Percentiles rank a stretch among this genome's conserved stretches.
Conservation (phyloP, 805 yeast genomes). For the Huiozyma sinensis region DNA sequence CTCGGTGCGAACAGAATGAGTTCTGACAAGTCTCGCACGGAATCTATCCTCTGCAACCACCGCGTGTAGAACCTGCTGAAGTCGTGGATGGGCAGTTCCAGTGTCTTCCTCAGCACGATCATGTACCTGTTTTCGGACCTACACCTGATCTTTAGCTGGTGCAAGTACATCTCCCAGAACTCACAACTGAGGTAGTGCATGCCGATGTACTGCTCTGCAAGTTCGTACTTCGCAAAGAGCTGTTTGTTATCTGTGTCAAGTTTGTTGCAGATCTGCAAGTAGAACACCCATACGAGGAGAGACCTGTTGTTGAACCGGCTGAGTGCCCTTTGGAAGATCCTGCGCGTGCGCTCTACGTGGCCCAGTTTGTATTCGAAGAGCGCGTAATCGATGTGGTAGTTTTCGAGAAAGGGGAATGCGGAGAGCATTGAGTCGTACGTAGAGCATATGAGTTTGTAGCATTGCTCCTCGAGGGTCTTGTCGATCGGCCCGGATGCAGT, state of each 20-base stretch:
- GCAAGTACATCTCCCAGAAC: slow-evolving; percentile 27
- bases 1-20: slow-evolving; percentile 15
- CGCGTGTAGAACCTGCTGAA: slow-evolving; percentile 24
- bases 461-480: slow-evolving; percentile 14
- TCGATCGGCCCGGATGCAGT: slow-evolving; percentile 18
- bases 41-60: slow-evolving; percentile 24
- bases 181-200: slow-evolving; percentile 27
- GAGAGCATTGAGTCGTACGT: slow-evolving; percentile 23
- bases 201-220: slow-evolving; percentile 25
- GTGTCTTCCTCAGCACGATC: slow-evolving; percentile 19
- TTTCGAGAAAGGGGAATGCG: slow-evolving; percentile 26
- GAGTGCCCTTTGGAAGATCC: slow-evolving; percentile 18
- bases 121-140: slow-evolving; percentile 13
- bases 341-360: slow-evolving; percentile 17
- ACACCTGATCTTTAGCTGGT: slow-evolving; percentile 18
- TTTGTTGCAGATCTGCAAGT: slow-evolving; percentile 24
- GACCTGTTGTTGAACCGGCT: slow-evolving; percentile 21
- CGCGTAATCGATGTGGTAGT: slow-evolving; percentile 27
- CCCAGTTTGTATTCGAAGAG: slow-evolving; percentile 26
- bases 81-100: slow-evolving; percentile 25
- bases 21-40: slow-evolving; percentile 20
- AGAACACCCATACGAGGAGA: slow-evolving; percentile 24
- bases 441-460: slow-evolving; percentile 13
- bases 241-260: slow-evolving; percentile 13
- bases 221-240: slow-evolving; percentile 21